Evolutionary conservation across 495 filamentous ascomycete genomes (phyloP).

Genomic region (Aspergillus panamensis): DNA sequence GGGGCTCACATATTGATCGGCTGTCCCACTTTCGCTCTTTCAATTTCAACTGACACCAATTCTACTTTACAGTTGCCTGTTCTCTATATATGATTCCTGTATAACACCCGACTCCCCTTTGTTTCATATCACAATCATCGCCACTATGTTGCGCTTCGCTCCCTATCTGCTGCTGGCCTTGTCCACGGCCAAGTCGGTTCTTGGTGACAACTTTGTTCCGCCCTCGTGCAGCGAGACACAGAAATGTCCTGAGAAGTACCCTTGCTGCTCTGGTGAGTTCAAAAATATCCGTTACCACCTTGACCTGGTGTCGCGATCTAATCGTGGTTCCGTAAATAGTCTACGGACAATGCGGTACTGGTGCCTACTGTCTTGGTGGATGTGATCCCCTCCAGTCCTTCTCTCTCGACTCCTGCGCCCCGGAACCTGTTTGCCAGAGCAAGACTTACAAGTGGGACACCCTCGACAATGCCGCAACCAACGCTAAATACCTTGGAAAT

Average conservation of each 20-base stretch:
- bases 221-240: constrained; percentile 51
- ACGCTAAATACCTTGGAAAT: constrained; percentile 83
- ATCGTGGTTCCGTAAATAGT: constrained; percentile 47
- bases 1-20: background rate
- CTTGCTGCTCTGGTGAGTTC: constrained; percentile 90
- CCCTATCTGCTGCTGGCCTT: constrained; percentile 35
- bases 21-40: background rate
- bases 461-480: constrained; percentile 63
- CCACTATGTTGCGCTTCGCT: constrained; percentile 34
- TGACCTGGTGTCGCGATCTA: background rate
- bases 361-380: constrained; percentile 93
- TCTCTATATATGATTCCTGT: constrained; percentile 11
- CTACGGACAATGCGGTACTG: constrained; percentile 90
- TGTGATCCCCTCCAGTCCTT: constrained; percentile 85
- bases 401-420: constrained; percentile 80
- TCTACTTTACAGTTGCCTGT: background rate
- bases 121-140: constrained; percentile 10
- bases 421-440: constrained; percentile 74
- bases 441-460: constrained; percentile 63
- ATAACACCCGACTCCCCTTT: background rate
- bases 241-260: constrained; percentile 69
- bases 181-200: constrained; percentile 35
- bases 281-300: background rate
- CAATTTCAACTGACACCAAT: constrained; percentile 6
- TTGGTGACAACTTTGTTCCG: constrained; percentile 26